Base-by-base conservation (phyloP, 345 rosid species). In the Orychophragmus violaceus region DNA sequence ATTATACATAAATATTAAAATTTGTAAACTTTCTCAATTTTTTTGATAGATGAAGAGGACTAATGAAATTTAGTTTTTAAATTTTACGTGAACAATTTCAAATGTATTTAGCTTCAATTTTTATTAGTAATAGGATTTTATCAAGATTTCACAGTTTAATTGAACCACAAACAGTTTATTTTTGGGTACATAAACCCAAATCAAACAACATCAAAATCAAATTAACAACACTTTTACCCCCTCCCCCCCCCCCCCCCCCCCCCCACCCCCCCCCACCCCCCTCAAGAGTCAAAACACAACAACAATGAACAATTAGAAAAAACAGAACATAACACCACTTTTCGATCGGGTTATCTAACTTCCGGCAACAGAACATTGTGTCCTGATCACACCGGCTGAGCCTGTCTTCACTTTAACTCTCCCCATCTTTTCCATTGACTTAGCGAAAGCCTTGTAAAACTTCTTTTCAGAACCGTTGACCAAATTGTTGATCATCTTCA, bases 351-450 rank as follows among this genome's bases (percentile, higher is more conserved):
- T 3, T 36, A 42, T 35, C 29, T 78, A 83, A 54, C 81, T 80
- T 42, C 84, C 86, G 13, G 84, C 90, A 9, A 83, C 24, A 12
- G 88, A 86, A 71, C 97, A 89, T 0, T 68, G 74, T 76, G 81
- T 87, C 72, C 98, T 82, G 36, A 92, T 89, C 64, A 82, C 85
- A 0, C 98, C 95, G 5, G 19, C 12, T 5, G 87, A 44, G 6
- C 98, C 97, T 0, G 91, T 85, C 74, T 82, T 87, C 2, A 86
- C 98, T 28, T 86, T 60, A 50, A 82, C 50, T 53, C 80, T 68
- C 6, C 86, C 91, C 93, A 89, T 77, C 76, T 85, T 89, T 83
- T 86, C 96, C 93, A 92, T 79, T 3, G 97, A 80, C 19, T 33
- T 39, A 4, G 84, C 91, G 25, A 92, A 92, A 30, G 85, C 86